These are phyloP conservation scores for Amanita exitialis DNA, from an alignment of 768 basidiomycete species.

Conservation along the genomic window DNA sequence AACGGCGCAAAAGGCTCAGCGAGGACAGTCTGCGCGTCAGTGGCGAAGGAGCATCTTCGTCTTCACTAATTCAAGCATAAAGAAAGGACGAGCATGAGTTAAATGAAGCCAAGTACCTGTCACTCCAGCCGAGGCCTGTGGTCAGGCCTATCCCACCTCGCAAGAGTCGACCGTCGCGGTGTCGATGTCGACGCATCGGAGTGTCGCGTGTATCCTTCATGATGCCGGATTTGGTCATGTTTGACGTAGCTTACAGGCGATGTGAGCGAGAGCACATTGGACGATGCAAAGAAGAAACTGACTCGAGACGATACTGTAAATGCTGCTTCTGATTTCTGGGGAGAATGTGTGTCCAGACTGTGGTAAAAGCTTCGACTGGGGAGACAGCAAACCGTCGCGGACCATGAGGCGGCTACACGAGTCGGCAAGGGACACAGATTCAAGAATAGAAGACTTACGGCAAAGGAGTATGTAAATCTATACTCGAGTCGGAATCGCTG, in stretches of 20 bases:
- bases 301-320: constrained; percentile 25
- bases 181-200: constrained; percentile 41
- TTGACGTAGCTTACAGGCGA: constrained; percentile 11
- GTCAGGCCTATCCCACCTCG: constrained; percentile 59
- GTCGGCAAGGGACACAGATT: constrained; percentile 3
- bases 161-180: constrained; percentile 50
- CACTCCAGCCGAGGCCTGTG: constrained; percentile 68
- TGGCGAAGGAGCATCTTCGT: constrained; percentile 62
- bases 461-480: constrained; percentile 60
- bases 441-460: constrained; percentile 37
- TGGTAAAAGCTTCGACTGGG: constrained; percentile 51
- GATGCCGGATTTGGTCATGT: constrained; percentile 27
- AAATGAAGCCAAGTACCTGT: constrained; percentile 34
- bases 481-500: constrained; percentile 49
- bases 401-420: constrained; percentile 50
- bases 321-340: constrained; percentile 24
- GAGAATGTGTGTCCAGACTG: constrained; percentile 11
- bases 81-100: not conserved
- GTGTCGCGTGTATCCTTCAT: constrained; percentile 52
- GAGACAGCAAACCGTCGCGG: constrained; percentile 55
- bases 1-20: constrained; percentile 37
- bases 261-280: not conserved
- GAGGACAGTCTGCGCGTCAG: constrained; percentile 54
- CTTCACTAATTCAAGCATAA: constrained; percentile 35
- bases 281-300: constrained; percentile 6